Evolutionary conservation across 306 rosid genomes (phyloP).

Genomic region (Alnus glutinosa): DNA sequence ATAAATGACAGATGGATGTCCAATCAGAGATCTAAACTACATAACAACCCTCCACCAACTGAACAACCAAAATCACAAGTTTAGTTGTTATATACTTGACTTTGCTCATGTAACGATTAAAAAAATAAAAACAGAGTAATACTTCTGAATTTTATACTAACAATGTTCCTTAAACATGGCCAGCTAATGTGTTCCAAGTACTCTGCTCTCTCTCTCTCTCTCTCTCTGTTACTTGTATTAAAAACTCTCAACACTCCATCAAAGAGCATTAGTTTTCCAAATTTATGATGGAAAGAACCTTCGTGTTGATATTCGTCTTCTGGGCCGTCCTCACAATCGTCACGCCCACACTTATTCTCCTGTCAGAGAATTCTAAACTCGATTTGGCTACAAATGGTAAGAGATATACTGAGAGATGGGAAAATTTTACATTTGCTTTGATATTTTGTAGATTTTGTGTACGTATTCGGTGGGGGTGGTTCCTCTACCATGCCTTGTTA

Average conservation of each 20-base stretch:
- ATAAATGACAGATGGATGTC: constrained; percentile 37
- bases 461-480: not conserved
- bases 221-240: constrained; percentile 1
- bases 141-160: constrained; percentile 22
- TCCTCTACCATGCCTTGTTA: not conserved
- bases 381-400: constrained; percentile 31
- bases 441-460: not conserved
- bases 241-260: constrained; percentile 5
- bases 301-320: constrained; percentile 69
- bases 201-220: constrained; percentile 19
- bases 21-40: constrained; percentile 35
- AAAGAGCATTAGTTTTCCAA: not conserved
- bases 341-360: constrained; percentile 71
- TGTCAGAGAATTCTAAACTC: constrained; percentile 67
- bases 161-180: constrained; percentile 46
- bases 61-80: constrained; percentile 42
- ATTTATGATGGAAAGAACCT: constrained; percentile 70
- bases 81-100: constrained; percentile 51
- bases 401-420: not conserved
- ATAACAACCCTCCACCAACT: constrained; percentile 79
- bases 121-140: constrained; percentile 15
- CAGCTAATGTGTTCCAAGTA: constrained; percentile 51
- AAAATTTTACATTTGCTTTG: not conserved
- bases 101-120: constrained; percentile 20
- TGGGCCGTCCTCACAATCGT: constrained; percentile 78